Percentiles rank a stretch among this genome's conserved stretches.
phyloP scores from a whole-genome alignment of 139 green algal genomes.

The Closterium sp. region DNA sequence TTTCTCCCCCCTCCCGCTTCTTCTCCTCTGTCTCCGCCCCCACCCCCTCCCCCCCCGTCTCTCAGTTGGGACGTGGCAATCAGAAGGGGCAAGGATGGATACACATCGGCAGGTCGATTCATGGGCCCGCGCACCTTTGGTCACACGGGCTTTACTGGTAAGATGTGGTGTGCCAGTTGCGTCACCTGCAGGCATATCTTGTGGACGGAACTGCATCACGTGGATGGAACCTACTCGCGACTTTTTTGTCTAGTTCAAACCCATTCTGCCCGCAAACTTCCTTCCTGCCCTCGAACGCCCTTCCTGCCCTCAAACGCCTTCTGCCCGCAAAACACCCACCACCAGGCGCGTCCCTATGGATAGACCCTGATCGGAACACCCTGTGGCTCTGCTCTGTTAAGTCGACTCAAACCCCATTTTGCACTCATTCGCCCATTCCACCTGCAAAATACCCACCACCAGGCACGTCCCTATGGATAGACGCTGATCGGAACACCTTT shows the following conservation, averaged over 20 bases:
- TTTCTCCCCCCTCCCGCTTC: background rate
- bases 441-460: no score
- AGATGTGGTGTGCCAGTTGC: background rate
- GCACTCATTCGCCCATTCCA: no score
- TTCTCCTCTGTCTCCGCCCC: background rate
- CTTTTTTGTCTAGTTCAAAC: no score
- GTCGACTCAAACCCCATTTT: no score
- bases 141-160: slow-evolving; percentile 55
- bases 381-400: slow-evolving; percentile 56
- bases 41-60: background rate
- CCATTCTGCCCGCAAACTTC: no score
- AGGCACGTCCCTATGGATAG: slow-evolving; percentile 57
- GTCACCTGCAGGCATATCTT: no score
- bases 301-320: background rate
- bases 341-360: no score
- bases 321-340: no score
- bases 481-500: slow-evolving; percentile 53
- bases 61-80: slow-evolving; percentile 34
- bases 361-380: slow-evolving; percentile 53
- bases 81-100: slow-evolving; percentile 28
- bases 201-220: no score
- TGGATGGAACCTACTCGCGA: no score
- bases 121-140: slow-evolving; percentile 48
- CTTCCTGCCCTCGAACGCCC: no score
- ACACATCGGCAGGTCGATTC: slow-evolving; percentile 44